These are phyloP conservation scores for Thelonectria rubi DNA, from an alignment of 2,329 filamentous ascomycete species.

Conservation along the genomic window DNA sequence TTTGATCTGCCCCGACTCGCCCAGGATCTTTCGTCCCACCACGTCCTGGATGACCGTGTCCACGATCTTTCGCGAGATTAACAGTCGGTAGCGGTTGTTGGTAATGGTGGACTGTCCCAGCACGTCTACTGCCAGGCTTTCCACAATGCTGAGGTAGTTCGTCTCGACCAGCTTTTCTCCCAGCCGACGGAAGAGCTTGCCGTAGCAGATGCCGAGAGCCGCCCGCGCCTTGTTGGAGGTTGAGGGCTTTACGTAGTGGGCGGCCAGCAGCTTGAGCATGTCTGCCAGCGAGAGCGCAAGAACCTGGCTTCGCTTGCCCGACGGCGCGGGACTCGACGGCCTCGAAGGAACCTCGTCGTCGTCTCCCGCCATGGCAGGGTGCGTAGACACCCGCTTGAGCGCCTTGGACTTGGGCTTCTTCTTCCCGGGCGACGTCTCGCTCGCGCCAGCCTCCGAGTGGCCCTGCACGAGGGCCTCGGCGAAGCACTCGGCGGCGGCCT, in stretches of 20 bases:
- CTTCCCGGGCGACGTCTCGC: constrained; percentile 63
- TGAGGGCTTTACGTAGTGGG: constrained; percentile 79
- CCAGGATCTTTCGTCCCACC: constrained; percentile 81
- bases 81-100: constrained; percentile 86
- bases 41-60: constrained; percentile 85
- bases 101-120: constrained; percentile 78
- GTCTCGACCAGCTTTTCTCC: constrained; percentile 85
- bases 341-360: constrained; percentile 76
- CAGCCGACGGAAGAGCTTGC: constrained; percentile 78
- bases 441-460: constrained; percentile 62
- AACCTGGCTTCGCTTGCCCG: constrained; percentile 74
- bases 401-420: constrained; percentile 73
- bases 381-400: constrained; percentile 67
- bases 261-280: constrained; percentile 80
- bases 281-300: constrained; percentile 80
- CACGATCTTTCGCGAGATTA: constrained; percentile 86
- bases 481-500: constrained; percentile 86
- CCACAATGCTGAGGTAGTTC: constrained; percentile 82
- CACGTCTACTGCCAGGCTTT: constrained; percentile 82
- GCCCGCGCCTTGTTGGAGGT: constrained; percentile 84
- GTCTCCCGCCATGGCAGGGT: constrained; percentile 69
- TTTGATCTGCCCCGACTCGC: constrained; percentile 86
- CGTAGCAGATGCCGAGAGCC: constrained; percentile 87
- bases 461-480: constrained; percentile 84
- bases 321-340: constrained; percentile 76